Conservation (phyloP, 805 yeast species). For the Yarrowia sp. region DNA sequence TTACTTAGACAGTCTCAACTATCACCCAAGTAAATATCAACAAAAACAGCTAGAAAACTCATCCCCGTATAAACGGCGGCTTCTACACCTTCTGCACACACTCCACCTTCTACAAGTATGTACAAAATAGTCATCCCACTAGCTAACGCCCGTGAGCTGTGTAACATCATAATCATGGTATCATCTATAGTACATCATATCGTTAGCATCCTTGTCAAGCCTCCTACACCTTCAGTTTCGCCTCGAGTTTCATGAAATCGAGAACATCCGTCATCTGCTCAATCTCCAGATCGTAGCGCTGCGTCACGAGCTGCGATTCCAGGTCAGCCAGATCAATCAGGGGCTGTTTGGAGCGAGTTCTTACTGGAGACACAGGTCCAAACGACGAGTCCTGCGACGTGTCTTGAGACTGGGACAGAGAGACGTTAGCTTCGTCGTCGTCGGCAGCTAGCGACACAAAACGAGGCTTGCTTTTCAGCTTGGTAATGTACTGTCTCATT, state of each 20-base stretch:
- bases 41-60: too few relatives aligned
- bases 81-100: too few relatives aligned
- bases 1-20: too few relatives aligned
- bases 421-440: slow-evolving; percentile 2
- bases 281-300: slow-evolving; percentile 32
- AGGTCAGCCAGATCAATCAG: slow-evolving; percentile 11
- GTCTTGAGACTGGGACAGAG: slow-evolving; percentile 1
- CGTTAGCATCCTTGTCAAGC: slow-evolving; percentile 1
- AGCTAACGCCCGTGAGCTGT: not conserved
- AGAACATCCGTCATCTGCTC: slow-evolving; percentile 34
- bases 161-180: not conserved
- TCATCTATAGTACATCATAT: slow-evolving; percentile 28
- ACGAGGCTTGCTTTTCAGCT: slow-evolving; percentile 33
- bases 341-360: not conserved
- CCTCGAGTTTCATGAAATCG: slow-evolving; percentile 34
- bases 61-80: too few relatives aligned
- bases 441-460: slow-evolving; percentile 4
- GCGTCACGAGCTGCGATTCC: slow-evolving; percentile 20
- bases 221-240: slow-evolving; percentile 7
- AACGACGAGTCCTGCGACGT: not conserved
- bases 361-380: slow-evolving; percentile 19
- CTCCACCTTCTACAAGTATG: too few relatives aligned
- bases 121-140: too few relatives aligned
- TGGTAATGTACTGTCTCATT: slow-evolving; percentile 27
- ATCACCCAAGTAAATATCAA: too few relatives aligned